Base-by-base conservation (phyloP, 2,329 filamentous ascomycete species). In the Cucurbitaria berberidis region DNA sequence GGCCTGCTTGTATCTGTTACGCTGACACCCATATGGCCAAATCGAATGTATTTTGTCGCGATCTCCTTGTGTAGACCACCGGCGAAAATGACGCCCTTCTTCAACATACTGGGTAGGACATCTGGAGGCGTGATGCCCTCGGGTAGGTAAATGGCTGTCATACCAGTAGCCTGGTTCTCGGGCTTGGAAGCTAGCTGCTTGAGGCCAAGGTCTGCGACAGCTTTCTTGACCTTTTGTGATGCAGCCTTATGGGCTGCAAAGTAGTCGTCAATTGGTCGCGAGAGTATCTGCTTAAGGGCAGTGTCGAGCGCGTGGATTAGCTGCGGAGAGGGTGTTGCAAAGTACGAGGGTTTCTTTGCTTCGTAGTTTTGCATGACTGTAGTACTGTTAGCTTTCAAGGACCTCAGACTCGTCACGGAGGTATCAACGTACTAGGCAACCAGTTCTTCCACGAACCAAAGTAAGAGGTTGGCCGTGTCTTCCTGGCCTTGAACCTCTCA, bases 361-460 rank as follows among this genome's bases (percentile, higher is more conserved):
- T 99, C 95, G 78, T 99, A 99, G 80, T 97, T 98, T 80, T 95
- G 87, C 93, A 99, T 98, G 77, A 99, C 89, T 90, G 54, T 15
- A 18, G 36, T 30, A 3, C 8, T 43, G 45, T 73, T 66, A 73
- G 69, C 43, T 27, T 27, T 2, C 2, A 13, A 6, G n/a, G 36
- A 4, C 18, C 15, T 1, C 10, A 24, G 27, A 9, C 26, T 10
- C 27, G 11, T 21, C 22, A n/a, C 18, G 45, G 19, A 24, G n/a
- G 19, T 19, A 22, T 3, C 16, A 46, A 51, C 51, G 68, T 82
- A 91, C 88, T 95, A 41, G 93, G 93, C 51, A 93, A 81, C 95
- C 95, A 99, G 79, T 98, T 98, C 83, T 92, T 93, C 82, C 97
- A 91, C 11, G 90, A 96, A 49, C 90, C 93, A 77, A 97, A 99